Evolutionary conservation across 495 filamentous ascomycete genomes (phyloP), one percentile per base, ranked within the genome.

Genomic region (Geopyxis carbonaria): DNA sequence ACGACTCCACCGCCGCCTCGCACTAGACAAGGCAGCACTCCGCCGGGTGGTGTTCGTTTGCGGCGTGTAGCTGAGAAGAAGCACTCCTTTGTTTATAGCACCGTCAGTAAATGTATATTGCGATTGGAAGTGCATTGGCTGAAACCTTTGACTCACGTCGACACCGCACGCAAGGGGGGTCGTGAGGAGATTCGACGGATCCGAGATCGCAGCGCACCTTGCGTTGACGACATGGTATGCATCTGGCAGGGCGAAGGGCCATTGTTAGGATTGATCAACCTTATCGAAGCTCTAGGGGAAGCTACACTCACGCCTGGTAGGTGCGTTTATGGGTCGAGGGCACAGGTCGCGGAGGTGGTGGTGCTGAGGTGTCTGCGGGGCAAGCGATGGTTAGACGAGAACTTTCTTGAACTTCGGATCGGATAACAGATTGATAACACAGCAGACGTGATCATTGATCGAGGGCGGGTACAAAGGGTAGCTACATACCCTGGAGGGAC

Each of bases 161-260:
- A 59, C 89, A 97, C 55, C 89, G 73, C 43, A 87, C 80, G 53
- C 89, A 97, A 1, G 91, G 91, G 29, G 89, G 89, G 45, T 87
- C 80, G 56, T 85, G 75, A 23, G 89, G 89, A 44, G 87, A 79
- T 61, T 97, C 89, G 50, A 95, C 86, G 60, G 80, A 84, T 41
- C 86, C 86, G 31, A 92, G 66, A 57, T 94, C 86, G 60, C 86
- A 94, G 44, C 85, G 82, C 24, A 93, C 86, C 60, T 93, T 94
- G 50, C 86, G 72, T 35, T 78, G 76, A 15, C 86, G 75, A 57
- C 86, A 93, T 6, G 85, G 85, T 52, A 92, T 89, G 61, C 85
- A 93, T 34, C 37, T 38, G 25, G 48, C 51, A 45, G 31, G 3
- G 2, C 19, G 32, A 16, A 13, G 27, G 16, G 4, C 36, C 14